Conservation (phyloP, 768 basidiomycete genomes). For the Amyloporia xantha region DNA sequence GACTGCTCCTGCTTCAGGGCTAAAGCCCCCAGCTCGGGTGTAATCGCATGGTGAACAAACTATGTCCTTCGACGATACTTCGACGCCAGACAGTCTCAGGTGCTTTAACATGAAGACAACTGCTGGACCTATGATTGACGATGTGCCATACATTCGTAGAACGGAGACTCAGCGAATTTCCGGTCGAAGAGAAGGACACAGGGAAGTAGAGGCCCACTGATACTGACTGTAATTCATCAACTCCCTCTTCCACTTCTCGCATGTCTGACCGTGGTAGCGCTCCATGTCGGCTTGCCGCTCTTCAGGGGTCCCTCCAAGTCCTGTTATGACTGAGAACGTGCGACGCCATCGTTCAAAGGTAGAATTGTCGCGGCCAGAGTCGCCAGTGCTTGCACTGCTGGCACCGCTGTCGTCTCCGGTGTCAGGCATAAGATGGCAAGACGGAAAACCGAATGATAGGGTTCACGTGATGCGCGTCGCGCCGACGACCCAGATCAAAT, state of each 20-base stretch:
- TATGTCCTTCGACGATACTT: constrained; percentile 65
- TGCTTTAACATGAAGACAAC: constrained; percentile 92
- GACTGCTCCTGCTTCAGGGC: constrained; percentile 69
- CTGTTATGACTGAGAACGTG: constrained; percentile 30
- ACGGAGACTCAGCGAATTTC: background rate
- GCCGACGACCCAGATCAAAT: too few species aligned
- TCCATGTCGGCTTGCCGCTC: constrained; percentile 31
- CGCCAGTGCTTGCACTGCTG: background rate
- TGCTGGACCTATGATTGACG: constrained; percentile 54
- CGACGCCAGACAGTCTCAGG: constrained; percentile 66
- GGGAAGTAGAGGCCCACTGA: constrained; percentile 12
- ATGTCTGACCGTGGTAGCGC: constrained; percentile 35
- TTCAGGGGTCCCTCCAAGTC: constrained; percentile 37
- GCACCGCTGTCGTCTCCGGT: background rate
- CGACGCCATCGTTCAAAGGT: constrained; percentile 48
- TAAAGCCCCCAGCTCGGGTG: constrained; percentile 75
- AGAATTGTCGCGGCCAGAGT: constrained; percentile 10
- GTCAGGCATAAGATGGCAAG: constrained; percentile 2
- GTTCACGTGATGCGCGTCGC: constrained; percentile 2
- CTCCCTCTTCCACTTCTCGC: constrained; percentile 46
- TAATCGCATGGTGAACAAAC: constrained; percentile 80
- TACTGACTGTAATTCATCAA: constrained; percentile 42
- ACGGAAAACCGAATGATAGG: background rate
- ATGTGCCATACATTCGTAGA: constrained; percentile 2
- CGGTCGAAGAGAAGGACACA: background rate